Evolutionary conservation across 306 rosid genomes (phyloP), one percentile per base, ranked within the genome.

Genomic region (Chamaecrista fasciculata): DNA sequence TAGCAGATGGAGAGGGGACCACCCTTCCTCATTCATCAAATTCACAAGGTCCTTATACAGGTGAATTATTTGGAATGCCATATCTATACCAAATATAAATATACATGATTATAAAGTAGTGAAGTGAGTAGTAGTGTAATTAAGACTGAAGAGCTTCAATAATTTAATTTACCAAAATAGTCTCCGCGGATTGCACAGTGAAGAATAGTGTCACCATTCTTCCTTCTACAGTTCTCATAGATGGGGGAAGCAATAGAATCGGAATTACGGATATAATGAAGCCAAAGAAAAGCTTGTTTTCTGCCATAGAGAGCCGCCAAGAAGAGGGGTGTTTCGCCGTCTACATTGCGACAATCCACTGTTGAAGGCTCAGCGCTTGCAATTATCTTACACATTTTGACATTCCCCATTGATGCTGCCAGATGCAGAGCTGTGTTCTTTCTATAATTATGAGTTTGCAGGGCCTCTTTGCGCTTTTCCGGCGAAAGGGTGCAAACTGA

Each of bases 11-110:
- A 89, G 92, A n/a, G 92, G 88, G 18, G 76, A 15, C 4, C 11
- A 15, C n/a, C 96, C 96, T 0, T 5, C 12, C 34, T 36, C 16
- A 25, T 89, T 78, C 10, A 65, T 11, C 11, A 0, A 24, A 12
- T 71, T 62, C 4, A 72, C 84, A 1, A 86, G 80, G 0, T 62
- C 46, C 36, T 4, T 15, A 19, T 89, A 77, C 23, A 77, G 50
- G 10, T 67, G 47, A 23, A 80, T 84, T 31, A 86, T 89, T 65
- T 82, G 86, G 57, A 73, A 77, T 77, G 90, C 96, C 73, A 89
- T 47, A 69, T 86, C 96, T 86, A 78, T 33, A 33, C 36, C n/a
- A n/a, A n/a, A 33, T 33, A 33, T 33, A 28, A 2, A 33, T 33
- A 33, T 8, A 33, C 36, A 33, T 33, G 36, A 0, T 2, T 33